Evolutionary conservation across 495 filamentous ascomycete species (phyloP).

Genomic region (Cryomyces minteri): DNA sequence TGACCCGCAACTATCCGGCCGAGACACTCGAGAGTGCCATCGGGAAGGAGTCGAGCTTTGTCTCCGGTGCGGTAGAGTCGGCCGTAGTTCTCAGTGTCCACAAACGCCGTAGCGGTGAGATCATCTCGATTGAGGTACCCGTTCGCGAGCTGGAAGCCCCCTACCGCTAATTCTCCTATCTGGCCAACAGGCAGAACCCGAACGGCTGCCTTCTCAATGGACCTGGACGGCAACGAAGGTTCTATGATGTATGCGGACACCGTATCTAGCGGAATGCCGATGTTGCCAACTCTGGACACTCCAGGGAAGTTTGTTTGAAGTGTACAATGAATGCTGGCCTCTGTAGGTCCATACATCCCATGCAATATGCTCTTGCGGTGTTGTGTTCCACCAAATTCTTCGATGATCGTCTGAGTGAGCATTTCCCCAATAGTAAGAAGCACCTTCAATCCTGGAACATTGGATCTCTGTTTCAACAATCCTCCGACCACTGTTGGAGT

Average conservation of each 20-base stretch:
- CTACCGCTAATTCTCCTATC: constrained; percentile 66
- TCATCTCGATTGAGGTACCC: constrained; percentile 73
- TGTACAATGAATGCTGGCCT: constrained; percentile 65
- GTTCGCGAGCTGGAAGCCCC: constrained; percentile 58
- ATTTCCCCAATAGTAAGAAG: constrained; percentile 78
- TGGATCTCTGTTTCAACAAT: constrained; percentile 36
- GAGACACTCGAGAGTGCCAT: constrained; percentile 61
- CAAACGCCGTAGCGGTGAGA: constrained; percentile 52
- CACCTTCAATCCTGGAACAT: constrained; percentile 39
- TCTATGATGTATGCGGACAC: constrained; percentile 55
- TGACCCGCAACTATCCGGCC: constrained; percentile 65
- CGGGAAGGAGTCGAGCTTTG: constrained; percentile 45
- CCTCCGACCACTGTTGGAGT: constrained; percentile 65
- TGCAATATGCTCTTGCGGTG: constrained; percentile 35
- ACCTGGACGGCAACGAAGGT: constrained; percentile 5
- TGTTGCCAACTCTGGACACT: constrained; percentile 37
- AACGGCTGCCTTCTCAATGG: constrained; percentile 10
- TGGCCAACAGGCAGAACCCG: constrained; percentile 43
- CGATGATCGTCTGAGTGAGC: constrained; percentile 51
- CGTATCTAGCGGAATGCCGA: constrained; percentile 55
- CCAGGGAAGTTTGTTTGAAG: constrained; percentile 26
- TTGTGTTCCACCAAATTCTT: constrained; percentile 43
- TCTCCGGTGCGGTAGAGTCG: constrained; percentile 74
- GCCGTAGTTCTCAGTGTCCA: constrained; percentile 32
- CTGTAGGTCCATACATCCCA: constrained; percentile 80